Evolutionary conservation across 768 basidiomycete genomes (phyloP).

Genomic region (Suillus ampliporus): DNA sequence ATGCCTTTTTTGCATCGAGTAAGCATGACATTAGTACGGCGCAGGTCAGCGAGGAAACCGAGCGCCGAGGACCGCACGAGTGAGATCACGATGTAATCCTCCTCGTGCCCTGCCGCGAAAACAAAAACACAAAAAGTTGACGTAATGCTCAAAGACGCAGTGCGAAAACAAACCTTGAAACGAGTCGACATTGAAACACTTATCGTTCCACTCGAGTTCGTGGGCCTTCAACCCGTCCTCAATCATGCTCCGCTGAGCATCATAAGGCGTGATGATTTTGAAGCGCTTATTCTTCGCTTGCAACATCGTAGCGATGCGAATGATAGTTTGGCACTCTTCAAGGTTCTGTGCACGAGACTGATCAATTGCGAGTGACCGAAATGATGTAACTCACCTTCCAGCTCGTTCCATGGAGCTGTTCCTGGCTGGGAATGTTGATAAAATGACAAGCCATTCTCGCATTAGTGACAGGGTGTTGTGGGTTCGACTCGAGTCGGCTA

Average conservation of each 20-base stretch:
- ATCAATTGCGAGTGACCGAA: conserved; percentile 4
- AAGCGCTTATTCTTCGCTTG: conserved; percentile 55
- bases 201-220: conserved; percentile 66
- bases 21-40: conserved; percentile 89
- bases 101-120: conserved; percentile 77
- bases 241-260: conserved; percentile 66
- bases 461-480: conserved; percentile 52
- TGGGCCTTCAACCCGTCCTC: conserved; percentile 57
- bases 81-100: conserved; percentile 77
- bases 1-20: conserved; percentile 80
- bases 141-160: background rate
- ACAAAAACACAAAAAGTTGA: conserved; percentile 17
- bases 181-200: conserved; percentile 77
- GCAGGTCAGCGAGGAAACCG: conserved; percentile 69
- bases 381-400: conserved; percentile 39
- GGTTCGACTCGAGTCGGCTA: conserved; percentile 57
- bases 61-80: conserved; percentile 64
- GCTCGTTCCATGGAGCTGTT: conserved; percentile 43
- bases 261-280: conserved; percentile 83
- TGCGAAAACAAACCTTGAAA: conserved; percentile 66
- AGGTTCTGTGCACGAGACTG: conserved; percentile 52
- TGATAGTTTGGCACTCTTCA: conserved; percentile 58
- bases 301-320: conserved; percentile 62
- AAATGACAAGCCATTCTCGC: conserved; percentile 61
- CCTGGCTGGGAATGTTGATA: conserved; percentile 58